phyloP scores from a whole-genome alignment of 2,329 filamentous ascomycete genomes.

The Penicillium sp. region DNA sequence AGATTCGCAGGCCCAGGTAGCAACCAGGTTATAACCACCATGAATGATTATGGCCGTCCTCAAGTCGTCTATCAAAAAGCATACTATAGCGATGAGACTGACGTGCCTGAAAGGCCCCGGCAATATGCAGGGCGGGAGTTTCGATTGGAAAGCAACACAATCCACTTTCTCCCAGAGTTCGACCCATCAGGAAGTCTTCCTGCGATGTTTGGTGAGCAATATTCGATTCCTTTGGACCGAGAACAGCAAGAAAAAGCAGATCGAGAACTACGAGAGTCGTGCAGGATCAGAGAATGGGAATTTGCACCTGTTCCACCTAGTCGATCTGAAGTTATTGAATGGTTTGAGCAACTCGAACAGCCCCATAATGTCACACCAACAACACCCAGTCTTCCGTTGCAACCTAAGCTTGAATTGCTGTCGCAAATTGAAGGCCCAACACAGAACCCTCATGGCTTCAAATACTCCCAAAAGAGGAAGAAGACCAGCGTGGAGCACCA shows the following conservation, averaged over 20 bases:
- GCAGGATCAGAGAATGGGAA: constrained; percentile 72
- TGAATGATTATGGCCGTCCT: constrained; percentile 59
- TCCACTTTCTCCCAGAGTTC: constrained; percentile 80
- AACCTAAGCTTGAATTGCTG: constrained; percentile 42
- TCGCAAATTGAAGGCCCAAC: constrained; percentile 91
- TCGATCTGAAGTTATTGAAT: constrained; percentile 65
- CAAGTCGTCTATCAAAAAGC: constrained; percentile 79
- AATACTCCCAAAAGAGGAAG: constrained; percentile 75
- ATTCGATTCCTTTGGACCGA: constrained; percentile 51
- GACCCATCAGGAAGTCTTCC: constrained; percentile 61
- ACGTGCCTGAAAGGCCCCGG: constrained; percentile 72
- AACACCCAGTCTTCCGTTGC: constrained; percentile 11
- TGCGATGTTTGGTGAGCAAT: constrained; percentile 57
- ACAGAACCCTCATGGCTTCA: constrained; percentile 79
- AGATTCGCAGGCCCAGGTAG: constrained; percentile 25
- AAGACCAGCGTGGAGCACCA: constrained; percentile 78
- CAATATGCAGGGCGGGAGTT: constrained; percentile 91
- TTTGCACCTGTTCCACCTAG: constrained; percentile 70
- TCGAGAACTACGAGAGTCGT: constrained; percentile 55
- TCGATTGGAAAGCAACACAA: constrained; percentile 68
- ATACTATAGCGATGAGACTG: constrained; percentile 78
- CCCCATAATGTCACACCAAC: constrained; percentile 1
- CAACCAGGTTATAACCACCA: constrained; percentile 55
- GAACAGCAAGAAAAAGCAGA: constrained; percentile 53
- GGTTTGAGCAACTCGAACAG: constrained; percentile 54